These are phyloP conservation scores for Phaffia australis DNA, from an alignment of 768 basidiomycete species.

Conservation along the genomic window DNA sequence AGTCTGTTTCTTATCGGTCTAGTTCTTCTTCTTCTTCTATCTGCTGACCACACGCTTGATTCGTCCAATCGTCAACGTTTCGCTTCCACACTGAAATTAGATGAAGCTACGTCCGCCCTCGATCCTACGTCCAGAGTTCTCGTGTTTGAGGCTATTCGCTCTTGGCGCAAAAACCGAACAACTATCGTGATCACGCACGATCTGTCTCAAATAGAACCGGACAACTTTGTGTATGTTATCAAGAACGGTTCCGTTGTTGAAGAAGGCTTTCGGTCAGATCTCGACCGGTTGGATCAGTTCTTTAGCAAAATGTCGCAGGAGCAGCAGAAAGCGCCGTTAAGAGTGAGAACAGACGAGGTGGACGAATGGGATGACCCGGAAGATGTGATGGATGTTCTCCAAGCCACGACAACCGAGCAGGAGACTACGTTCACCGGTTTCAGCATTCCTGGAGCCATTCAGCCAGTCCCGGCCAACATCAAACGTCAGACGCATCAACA, in stretches of 20 bases:
- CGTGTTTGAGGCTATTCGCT: slow-evolving; percentile 56
- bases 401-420: slow-evolving; percentile 26
- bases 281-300: slow-evolving; percentile 50
- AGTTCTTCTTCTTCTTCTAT: not conserved
- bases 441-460: slow-evolving; percentile 5
- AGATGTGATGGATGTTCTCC: slow-evolving; percentile 42
- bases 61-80: not conserved
- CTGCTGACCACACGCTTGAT: slow-evolving; percentile 6
- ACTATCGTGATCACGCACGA: slow-evolving; percentile 96
- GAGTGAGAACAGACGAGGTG: slow-evolving; percentile 34
- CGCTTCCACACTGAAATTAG: slow-evolving; percentile 30
- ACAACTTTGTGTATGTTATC: slow-evolving; percentile 89
- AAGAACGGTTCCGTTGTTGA: slow-evolving; percentile 68
- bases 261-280: slow-evolving; percentile 72
- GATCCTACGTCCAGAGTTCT: slow-evolving; percentile 77
- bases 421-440: slow-evolving; percentile 1
- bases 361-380: slow-evolving; percentile 26
- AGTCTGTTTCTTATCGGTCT: slow-evolving; percentile 33
- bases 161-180: slow-evolving; percentile 65
- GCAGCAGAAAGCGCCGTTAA: slow-evolving; percentile 44
- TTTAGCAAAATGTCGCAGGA: slow-evolving; percentile 59
- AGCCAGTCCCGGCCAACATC: not conserved
- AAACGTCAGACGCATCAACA: not conserved
- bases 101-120: slow-evolving; percentile 49
- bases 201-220: slow-evolving; percentile 59